phyloP scores from a whole-genome alignment of 2,329 filamentous ascomycete species.

The Zymoseptoria crescenta region DNA sequence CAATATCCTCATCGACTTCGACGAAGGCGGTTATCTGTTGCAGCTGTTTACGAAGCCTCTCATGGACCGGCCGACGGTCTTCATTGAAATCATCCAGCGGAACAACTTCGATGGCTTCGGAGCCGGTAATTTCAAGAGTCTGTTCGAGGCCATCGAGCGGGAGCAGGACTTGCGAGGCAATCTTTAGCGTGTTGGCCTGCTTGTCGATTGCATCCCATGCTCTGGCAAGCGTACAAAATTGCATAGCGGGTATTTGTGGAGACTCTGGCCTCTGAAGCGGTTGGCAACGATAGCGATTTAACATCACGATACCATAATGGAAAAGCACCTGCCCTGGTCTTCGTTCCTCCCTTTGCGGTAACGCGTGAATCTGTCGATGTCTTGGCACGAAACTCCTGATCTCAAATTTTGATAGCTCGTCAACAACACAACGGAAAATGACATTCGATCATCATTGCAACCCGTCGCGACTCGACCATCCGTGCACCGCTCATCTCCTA shows the following conservation, averaged over 20 bases:
- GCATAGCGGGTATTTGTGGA: not conserved
- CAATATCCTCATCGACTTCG: conserved; percentile 91
- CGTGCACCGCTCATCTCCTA: not conserved
- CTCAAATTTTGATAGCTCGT: not conserved
- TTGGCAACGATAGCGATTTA: not conserved
- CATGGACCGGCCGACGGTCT: conserved; percentile 91
- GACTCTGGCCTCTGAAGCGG: too few species aligned
- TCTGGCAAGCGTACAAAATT: not conserved
- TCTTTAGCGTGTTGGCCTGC: conserved; percentile 35
- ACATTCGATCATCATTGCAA: not conserved
- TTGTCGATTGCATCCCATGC: not conserved
- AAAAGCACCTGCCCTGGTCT: not conserved
- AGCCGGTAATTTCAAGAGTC: conserved; percentile 88
- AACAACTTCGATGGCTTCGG: conserved; percentile 88
- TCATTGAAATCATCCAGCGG: conserved; percentile 92
- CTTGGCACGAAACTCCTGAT: not conserved
- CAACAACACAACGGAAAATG: not conserved
- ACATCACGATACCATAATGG: not conserved
- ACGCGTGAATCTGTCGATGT: not conserved
- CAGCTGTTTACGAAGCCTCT: conserved; percentile 62
- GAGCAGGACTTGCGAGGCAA: conserved; percentile 85
- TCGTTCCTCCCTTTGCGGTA: not conserved
- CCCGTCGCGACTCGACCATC: not conserved
- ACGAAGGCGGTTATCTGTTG: conserved; percentile 77
- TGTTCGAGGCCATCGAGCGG: conserved; percentile 92